phyloP scores from a whole-genome alignment of 129 eudicot species.

The Helichrysum umbraculigerum region DNA sequence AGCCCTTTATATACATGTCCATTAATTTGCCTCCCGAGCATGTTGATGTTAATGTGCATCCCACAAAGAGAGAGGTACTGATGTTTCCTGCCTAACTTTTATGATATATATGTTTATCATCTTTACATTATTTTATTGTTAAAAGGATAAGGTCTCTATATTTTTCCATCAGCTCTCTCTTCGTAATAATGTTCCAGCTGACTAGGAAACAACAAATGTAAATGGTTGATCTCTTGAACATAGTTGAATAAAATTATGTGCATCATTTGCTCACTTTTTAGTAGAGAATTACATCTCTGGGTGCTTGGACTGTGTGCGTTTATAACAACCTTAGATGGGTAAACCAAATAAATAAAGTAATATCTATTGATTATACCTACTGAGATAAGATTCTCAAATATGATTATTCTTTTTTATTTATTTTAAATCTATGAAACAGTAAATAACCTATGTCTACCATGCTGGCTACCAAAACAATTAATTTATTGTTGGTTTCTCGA shows the following conservation, averaged over 20 bases:
- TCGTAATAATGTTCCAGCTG: neutral
- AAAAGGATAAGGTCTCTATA: neutral
- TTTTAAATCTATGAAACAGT: no score
- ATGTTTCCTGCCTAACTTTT: conserved; percentile 11
- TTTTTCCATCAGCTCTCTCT: neutral
- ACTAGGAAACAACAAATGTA: neutral
- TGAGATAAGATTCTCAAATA: no score
- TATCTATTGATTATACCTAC: no score
- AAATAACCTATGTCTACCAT: no score
- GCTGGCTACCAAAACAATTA: no score
- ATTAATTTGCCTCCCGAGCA: conserved; percentile 81
- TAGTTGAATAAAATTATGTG: neutral
- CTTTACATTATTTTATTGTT: neutral
- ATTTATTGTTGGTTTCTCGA: no score
- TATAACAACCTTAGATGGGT: no score
- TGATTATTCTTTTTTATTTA: no score
- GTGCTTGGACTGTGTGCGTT: neutral
- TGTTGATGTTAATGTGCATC: conserved; percentile 95
- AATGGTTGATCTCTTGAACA: neutral
- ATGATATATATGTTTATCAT: neutral
- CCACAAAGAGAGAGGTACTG: conserved; percentile 93
- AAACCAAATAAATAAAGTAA: no score
- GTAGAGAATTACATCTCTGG: neutral
- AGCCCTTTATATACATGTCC: conserved; percentile 94
- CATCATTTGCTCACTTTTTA: neutral